A percentile compares a stretch with the other conserved stretches of the same genome.
Evolutionary conservation across 2,329 filamentous ascomycete species (phyloP).

Genomic region (Aspergillus niger): DNA sequence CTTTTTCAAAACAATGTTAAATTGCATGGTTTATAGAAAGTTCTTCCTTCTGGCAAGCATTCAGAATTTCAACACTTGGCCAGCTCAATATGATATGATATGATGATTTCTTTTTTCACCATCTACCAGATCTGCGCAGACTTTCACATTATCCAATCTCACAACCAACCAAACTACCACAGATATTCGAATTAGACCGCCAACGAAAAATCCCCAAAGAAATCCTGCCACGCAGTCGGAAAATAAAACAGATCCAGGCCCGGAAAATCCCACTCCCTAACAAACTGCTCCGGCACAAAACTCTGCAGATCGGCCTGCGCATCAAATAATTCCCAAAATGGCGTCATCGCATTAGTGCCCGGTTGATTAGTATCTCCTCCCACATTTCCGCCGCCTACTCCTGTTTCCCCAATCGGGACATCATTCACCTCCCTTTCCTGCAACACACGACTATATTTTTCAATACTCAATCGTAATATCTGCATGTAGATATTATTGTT

Average conservation of each 20-base stretch:
- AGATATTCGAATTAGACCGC: conserved; percentile 19
- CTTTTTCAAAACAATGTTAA: background rate
- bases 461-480: conserved; percentile 52
- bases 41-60: no score
- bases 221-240: conserved; percentile 50
- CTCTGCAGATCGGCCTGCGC: conserved; percentile 54
- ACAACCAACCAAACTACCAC: background rate
- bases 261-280: conserved; percentile 62
- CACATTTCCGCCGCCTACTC: background rate
- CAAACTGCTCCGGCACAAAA: conserved; percentile 58
- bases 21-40: background rate
- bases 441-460: conserved; percentile 54
- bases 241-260: conserved; percentile 56
- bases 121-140: background rate
- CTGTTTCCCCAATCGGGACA: background rate
- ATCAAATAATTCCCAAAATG: conserved; percentile 39
- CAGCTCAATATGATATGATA: background rate
- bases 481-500: conserved; percentile 47
- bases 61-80: background rate
- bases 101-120: background rate
- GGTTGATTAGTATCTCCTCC: conserved; percentile 11
- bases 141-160: no score
- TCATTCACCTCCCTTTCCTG: conserved; percentile 32
- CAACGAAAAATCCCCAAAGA: conserved; percentile 49
- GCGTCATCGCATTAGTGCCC: conserved; percentile 1